A percentile compares a stretch with the other conserved stretches of the same genome.
phyloP scores from a whole-genome alignment of 805 yeast species.

The Saturnispora kantuleensis region DNA sequence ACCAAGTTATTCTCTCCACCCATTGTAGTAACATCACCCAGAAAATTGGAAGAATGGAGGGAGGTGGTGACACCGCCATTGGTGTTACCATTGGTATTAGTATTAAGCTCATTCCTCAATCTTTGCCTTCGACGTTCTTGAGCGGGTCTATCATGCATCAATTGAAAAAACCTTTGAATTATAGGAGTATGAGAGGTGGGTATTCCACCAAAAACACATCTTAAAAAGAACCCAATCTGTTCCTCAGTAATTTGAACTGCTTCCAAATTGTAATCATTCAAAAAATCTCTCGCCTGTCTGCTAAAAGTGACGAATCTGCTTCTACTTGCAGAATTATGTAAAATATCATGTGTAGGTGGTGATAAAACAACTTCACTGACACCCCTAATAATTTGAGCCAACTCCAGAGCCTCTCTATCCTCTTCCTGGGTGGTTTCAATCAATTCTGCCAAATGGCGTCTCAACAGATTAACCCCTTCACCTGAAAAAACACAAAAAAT shows the following conservation, averaged over 20 bases:
- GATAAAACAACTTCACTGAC: constrained; percentile 14
- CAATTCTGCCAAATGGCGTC: constrained; percentile 48
- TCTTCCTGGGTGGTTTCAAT: constrained; percentile 26
- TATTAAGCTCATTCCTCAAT: constrained; percentile 16
- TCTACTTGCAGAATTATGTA: constrained; percentile 16
- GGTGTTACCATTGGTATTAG: constrained; percentile 25
- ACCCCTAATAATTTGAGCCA: constrained; percentile 23
- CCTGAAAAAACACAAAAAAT: constrained; percentile 93
- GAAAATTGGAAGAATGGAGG: background rate
- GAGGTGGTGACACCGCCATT: constrained; percentile 25
- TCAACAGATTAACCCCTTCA: constrained; percentile 67
- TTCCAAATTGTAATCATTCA: constrained; percentile 22
- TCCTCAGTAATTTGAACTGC: constrained; percentile 17
- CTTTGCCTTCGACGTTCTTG: constrained; percentile 9
- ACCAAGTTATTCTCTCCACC: constrained; percentile 6
- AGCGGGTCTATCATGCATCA: constrained; percentile 16
- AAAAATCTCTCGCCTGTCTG: constrained; percentile 21
- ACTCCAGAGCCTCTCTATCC: constrained; percentile 24
- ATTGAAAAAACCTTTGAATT: constrained; percentile 25
- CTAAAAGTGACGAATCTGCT: constrained; percentile 22
- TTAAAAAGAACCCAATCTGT: constrained; percentile 23
- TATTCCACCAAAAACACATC: constrained; percentile 23
- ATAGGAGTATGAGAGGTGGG: constrained; percentile 24
- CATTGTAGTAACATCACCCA: constrained; percentile 1
- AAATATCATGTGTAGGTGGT: constrained; percentile 8